These are phyloP conservation scores for Linnemannia exigua DNA, from an alignment of 192 early-diverging fungal species.

Conservation along the genomic window DNA sequence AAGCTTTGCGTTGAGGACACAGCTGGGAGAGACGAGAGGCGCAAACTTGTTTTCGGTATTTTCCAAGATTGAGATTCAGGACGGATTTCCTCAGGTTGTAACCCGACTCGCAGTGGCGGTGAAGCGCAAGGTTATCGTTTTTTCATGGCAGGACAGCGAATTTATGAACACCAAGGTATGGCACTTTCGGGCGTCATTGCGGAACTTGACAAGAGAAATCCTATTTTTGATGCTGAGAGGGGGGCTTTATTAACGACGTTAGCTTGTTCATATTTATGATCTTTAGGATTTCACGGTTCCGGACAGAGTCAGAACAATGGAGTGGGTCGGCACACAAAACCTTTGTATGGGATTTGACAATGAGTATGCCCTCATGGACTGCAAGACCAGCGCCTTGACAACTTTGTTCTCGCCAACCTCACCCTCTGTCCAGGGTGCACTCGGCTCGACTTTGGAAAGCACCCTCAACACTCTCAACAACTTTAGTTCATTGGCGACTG, in stretches of 20 bases:
- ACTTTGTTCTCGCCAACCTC: conserved; percentile 68
- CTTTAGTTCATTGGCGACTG: conserved; percentile 37
- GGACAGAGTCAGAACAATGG: conserved; percentile 81
- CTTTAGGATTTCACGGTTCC: conserved; percentile 75
- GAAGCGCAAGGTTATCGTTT: conserved; percentile 78
- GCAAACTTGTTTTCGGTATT: conserved; percentile 82
- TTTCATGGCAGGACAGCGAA: conserved; percentile 83
- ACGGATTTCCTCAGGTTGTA: conserved; percentile 74
- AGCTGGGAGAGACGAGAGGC: conserved; percentile 80
- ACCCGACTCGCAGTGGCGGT: conserved; percentile 82
- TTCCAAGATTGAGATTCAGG: conserved; percentile 76
- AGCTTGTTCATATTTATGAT: background rate
- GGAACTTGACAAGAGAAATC: too few species aligned
- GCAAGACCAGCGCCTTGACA: conserved; percentile 65
- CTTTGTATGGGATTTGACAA: conserved; percentile 75
- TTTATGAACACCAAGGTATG: conserved; percentile 73
- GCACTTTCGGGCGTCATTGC: too few species aligned
- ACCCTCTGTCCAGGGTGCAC: conserved; percentile 55
- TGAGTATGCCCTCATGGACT: conserved; percentile 75
- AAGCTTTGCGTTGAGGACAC: conserved; percentile 75
- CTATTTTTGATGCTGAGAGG: too few species aligned
- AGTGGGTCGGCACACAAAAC: conserved; percentile 80
- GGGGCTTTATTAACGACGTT: background rate
- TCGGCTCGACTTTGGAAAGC: conserved; percentile 55
- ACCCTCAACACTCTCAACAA: conserved; percentile 61